Evolutionary conservation across 2,329 filamentous ascomycete species (phyloP).

Genomic region (Microthyrium microscopicum): DNA sequence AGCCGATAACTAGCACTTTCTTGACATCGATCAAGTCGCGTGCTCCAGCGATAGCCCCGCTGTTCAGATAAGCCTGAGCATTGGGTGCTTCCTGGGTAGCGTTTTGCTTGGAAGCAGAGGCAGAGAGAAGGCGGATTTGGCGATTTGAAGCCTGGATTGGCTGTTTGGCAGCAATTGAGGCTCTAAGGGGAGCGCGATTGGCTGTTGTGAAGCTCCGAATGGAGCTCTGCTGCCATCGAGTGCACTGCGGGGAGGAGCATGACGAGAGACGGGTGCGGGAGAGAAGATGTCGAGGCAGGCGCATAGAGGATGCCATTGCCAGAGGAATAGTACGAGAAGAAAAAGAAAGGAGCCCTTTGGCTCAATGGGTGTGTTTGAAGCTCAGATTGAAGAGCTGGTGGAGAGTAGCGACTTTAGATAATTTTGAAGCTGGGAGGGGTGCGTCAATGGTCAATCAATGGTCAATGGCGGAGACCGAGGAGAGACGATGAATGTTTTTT

Average conservation of each 20-base stretch:
- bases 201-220: not conserved
- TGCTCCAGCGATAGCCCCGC: slow-evolving; percentile 65
- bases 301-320: too few relatives aligned
- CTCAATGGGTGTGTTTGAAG: too few relatives aligned
- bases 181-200: too few relatives aligned
- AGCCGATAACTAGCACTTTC: slow-evolving; percentile 93
- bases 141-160: not conserved
- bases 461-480: not conserved
- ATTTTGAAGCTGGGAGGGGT: too few relatives aligned
- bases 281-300: too few relatives aligned
- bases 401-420: too few relatives aligned
- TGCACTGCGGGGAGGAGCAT: too few relatives aligned
- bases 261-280: too few relatives aligned
- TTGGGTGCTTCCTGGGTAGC: slow-evolving; percentile 55
- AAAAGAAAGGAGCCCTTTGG: too few relatives aligned
- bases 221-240: not conserved
- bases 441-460: not conserved
- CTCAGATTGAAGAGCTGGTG: too few relatives aligned
- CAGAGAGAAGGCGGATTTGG: slow-evolving; percentile 11
- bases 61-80: slow-evolving; percentile 75
- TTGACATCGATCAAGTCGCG: slow-evolving; percentile 73
- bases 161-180: not conserved
- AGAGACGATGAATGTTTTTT: not conserved
- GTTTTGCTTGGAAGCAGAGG: slow-evolving; percentile 14
- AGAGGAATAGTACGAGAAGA: too few relatives aligned